Evolutionary conservation across 2,329 filamentous ascomycete species (phyloP), one percentile per base, ranked within the genome.

Genomic region (Xylariaceae sp.): DNA sequence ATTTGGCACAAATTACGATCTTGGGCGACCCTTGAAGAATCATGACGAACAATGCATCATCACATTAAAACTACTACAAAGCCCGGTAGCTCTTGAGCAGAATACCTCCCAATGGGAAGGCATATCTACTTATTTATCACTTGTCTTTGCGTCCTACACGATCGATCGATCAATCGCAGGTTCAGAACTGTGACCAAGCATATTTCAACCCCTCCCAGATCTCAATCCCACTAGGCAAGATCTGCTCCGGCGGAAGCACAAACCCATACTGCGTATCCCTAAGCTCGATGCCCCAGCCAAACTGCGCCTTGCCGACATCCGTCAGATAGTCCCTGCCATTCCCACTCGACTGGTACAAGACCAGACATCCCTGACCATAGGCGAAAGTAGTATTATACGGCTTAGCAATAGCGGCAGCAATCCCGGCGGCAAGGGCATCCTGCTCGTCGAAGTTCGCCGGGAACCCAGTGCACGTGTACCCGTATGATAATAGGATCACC

Each of bases 401-500:
- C 21, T 68, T 65, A 2, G 71, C 68, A 53, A 78, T 76, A 23
- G 68, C 65, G 0, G 43, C 62, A 8, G 66, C 56, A 23, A 66
- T 61, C 1, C 65, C 63, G 11, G 64, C 63, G 0, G 80, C 77
- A 3, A 85, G 73, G 3, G 63, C 67, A 37, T 75, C 67, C 64
- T 81, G 78, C 31, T 75, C 71, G 4, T 76, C 71, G 24, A 78
- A 69, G 53, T 81, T 77, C 28, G 73, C 68, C 4, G 79, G 69
- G 17, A 73, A 71, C 6, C 67, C 74, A 16, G 71, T 73, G 71
- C 82, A 84, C 7, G 76, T 80, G 72, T 83, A 86, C 14, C 83
- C 83, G 68, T 83, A 86, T 6, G 78, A 81, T 16, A 80, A 78
- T 44, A 85, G 74, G 52, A 85, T 78, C 48, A 78, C 75, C 64